phyloP scores from a whole-genome alignment of 1,139 yeast species.

The Zygosaccharomyces sapae region DNA sequence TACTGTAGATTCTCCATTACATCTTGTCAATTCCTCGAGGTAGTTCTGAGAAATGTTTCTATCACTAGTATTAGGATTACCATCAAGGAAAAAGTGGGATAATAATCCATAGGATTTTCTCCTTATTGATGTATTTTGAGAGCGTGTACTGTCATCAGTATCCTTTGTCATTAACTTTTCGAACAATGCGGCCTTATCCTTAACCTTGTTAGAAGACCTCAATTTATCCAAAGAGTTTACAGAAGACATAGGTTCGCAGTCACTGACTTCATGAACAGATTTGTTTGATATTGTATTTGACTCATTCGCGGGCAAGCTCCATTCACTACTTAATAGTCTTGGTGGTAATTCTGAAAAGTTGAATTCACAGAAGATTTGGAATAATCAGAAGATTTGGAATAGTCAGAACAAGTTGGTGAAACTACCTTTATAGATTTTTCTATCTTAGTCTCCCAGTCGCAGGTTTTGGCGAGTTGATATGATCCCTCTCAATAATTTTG shows the following conservation, averaged over 20 bases:
- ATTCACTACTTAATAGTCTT: constrained; percentile 22
- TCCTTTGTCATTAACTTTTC: constrained; percentile 27
- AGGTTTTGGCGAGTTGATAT: constrained; percentile 1
- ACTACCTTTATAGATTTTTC: constrained; percentile 10
- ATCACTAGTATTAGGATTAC: constrained; percentile 4
- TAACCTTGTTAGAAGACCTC: constrained; percentile 32
- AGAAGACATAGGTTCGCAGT: constrained; percentile 12
- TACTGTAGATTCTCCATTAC: constrained; percentile 9
- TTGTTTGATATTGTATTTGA: constrained; percentile 18
- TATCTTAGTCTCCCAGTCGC: not conserved
- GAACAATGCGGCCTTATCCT: constrained; percentile 33
- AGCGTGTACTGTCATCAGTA: not conserved
- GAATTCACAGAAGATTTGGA: constrained; percentile 30
- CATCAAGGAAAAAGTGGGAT: constrained; percentile 2
- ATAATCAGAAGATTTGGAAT: no score
- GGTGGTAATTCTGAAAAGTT: constrained; percentile 26
- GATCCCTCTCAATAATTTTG: constrained; percentile 2
- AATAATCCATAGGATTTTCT: constrained; percentile 14
- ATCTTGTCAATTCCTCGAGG: constrained; percentile 20
- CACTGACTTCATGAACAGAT: constrained; percentile 7
- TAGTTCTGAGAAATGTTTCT: constrained; percentile 20
- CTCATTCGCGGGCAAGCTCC: constrained; percentile 26
- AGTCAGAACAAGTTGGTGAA: constrained; percentile 26
- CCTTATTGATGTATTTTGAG: not conserved
- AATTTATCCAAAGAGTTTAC: constrained; percentile 26